Base-by-base conservation (phyloP, 352 stramenopile genomes). In the Globisporangium nunn region DNA sequence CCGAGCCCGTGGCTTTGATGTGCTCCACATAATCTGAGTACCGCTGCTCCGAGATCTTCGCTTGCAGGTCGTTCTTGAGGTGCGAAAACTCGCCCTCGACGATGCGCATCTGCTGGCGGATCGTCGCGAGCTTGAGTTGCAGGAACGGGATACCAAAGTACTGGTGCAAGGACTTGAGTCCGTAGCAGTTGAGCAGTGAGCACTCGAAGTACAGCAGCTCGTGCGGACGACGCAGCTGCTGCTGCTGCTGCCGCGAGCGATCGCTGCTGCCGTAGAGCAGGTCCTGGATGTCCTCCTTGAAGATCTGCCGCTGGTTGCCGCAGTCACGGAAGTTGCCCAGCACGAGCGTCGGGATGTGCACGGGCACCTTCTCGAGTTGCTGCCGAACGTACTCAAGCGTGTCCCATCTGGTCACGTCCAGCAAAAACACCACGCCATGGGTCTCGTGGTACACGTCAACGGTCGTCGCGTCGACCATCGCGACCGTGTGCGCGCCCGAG, bases 361-460 rank as follows among this genome's bases (percentile, higher is more conserved):
- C 60, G 0, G 85, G 84, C 30, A 95, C 85, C 37, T 69, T 71
- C 31, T 87, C 71, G 10, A 93, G 61, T 44, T 91, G 74, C 50
- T 82, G 64, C 12, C 75, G 73, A 6, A 92, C 87, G 45, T 96
- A 96, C 64, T 93, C 84, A 33, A 95, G 70, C 46, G 84, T 91
- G 56, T 87, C 65, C 60, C 70, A 80, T 59, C 85, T 87, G 18
- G 76, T 88, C 35, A 95, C 73, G 61, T 97, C 84, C 51, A 97
- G 61, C 54, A 97, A 55, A 58, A 96, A 97, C 28, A 97, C 81
- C 6, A 92, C 85, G 7, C 81, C 81, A 56, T 92, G 82, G n/a
- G 85, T 84, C 64, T 90, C 85, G 33, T 95, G 74, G 59, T 96
- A 97, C 56, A 97, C 85, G 61, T 97, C 84, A 6, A 97, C 81